Percentiles rank a stretch among this genome's conserved stretches.
Evolutionary conservation across 2,329 filamentous ascomycete genomes (phyloP).

Genomic region (Tolypocladium inflatum): DNA sequence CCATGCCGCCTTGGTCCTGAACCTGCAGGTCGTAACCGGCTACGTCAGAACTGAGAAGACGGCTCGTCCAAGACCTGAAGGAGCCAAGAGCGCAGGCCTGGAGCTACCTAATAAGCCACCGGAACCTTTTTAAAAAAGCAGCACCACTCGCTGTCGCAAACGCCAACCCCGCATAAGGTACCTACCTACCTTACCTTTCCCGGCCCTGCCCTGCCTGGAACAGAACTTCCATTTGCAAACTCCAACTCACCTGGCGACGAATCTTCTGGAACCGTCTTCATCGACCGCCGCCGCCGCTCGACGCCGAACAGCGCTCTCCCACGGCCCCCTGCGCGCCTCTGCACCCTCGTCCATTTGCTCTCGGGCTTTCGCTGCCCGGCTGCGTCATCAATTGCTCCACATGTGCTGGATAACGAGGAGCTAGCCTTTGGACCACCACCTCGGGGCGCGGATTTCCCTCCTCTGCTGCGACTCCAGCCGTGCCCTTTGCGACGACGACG

Average conservation of each 20-base stretch:
- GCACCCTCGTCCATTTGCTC: neutral
- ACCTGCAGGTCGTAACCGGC: neutral
- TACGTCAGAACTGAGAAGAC: neutral
- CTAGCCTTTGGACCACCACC: neutral
- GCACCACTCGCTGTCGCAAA: neutral
- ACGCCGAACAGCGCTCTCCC: neutral
- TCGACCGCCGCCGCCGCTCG: neutral
- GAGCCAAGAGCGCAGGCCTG: neutral
- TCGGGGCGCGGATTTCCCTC: neutral
- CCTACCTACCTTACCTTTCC: neutral
- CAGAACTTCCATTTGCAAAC: neutral
- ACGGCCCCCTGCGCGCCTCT: neutral
- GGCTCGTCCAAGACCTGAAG: neutral
- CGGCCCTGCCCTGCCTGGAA: neutral
- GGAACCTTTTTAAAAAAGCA: neutral
- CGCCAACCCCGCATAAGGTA: neutral
- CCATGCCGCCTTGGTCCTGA: neutral
- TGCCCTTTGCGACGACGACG: neutral
- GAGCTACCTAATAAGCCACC: neutral
- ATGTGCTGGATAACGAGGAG: slow-evolving; percentile 1
- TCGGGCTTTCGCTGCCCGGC: neutral
- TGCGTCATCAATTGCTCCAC: neutral
- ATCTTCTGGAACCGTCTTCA: neutral
- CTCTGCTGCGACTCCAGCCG: neutral
- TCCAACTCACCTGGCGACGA: neutral